Conservation (phyloP, 2,329 filamentous ascomycete genomes). For the Cladophialophora carrionii region DNA sequence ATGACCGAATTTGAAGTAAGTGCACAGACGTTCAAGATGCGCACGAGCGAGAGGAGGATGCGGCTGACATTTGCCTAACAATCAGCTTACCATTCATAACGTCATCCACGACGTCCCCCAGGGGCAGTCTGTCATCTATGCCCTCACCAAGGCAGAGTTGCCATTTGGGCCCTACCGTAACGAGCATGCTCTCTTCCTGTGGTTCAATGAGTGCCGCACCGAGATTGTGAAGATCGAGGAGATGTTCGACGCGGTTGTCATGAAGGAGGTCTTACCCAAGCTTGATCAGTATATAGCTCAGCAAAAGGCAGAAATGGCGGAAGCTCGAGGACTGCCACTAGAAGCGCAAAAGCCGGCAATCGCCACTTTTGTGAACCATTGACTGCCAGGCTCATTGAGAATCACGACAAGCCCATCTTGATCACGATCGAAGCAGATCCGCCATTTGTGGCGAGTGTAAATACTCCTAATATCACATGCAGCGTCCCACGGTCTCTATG, state of each 20-base stretch:
- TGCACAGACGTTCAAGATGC: background rate
- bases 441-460: too few relatives aligned
- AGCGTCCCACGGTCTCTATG: too few relatives aligned
- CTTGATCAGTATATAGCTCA: background rate
- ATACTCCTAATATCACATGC: too few relatives aligned
- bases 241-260: background rate
- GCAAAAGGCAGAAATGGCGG: background rate
- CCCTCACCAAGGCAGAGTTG: background rate
- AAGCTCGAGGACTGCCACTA: background rate
- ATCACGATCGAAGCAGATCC: too few relatives aligned
- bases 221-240: constrained; percentile 3
- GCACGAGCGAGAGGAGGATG: background rate
- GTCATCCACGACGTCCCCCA: background rate
- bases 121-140: background rate
- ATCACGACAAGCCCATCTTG: too few relatives aligned
- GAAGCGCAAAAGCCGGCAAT: background rate
- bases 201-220: background rate
- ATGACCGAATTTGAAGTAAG: background rate
- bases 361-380: background rate
- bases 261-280: background rate
- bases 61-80: background rate
- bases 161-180: background rate
- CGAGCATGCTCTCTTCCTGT: background rate
- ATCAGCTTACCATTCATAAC: background rate
- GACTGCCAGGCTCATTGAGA: background rate